Base-by-base conservation (phyloP, 768 basidiomycete species). In the Coprinopsis marcescibilis region DNA sequence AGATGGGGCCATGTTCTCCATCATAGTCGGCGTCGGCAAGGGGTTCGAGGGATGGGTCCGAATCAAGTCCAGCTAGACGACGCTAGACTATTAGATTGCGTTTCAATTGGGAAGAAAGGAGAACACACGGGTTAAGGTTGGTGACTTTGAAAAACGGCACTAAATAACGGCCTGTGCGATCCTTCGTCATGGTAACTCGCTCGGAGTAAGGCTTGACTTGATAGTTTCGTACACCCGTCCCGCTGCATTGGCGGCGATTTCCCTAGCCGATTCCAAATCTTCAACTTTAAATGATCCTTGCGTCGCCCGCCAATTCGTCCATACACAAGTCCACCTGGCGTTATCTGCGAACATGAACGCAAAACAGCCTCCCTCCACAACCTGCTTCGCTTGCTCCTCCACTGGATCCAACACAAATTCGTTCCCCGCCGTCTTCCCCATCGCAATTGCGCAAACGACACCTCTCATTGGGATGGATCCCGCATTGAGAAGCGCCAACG, bases 401-500 rank as follows among this genome's bases (percentile, higher is more conserved):
- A 59, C 65, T 1, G 81, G 80, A 57, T 83, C 81, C 2, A 81
- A 62, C 12, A 83, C 57, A 2, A 82, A 59, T 1, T 52, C 49
- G 0, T 66, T 57, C 3, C 52, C 58, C 4, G 53, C 46, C 14
- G 55, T 58, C 12, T 67, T 66, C 0, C 77, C 79, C 1, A 85
- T 69, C 0, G 83, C 66, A 2, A 83, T 75, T 3, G 88, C 87
- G 43, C 81, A 81, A 0, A 85, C 73, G n/a, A 84, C 77, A 1
- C 86, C 85, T 2, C 74, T 68, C 85, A 89, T 81, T 0, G 85
- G 80, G 0, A 91, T 64, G 1, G 85, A 85, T 0, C 78, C 77
- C 0, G 85, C 76, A 36, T 80, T 83, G 24, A 91, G 58, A 6
- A 89, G 66, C 0, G 89, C 82, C 1, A 87, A 65, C 4, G 77